Evolutionary conservation across 129 eudicot genomes (phyloP).

Genomic region (Lactuca sativa): DNA sequence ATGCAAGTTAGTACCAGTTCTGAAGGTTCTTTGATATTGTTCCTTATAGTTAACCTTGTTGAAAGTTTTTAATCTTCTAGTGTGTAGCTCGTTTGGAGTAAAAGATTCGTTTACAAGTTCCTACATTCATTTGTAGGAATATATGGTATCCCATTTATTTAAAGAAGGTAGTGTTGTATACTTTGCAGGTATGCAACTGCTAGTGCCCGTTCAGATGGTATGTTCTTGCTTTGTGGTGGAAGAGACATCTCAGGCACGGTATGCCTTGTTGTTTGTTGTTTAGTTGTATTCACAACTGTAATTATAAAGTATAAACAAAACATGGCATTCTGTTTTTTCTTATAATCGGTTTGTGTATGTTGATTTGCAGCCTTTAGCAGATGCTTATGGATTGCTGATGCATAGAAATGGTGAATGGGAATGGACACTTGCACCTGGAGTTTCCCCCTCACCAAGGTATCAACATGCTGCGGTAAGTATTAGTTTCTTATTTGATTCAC

Average conservation of each 20-base stretch:
- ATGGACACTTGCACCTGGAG: constrained; percentile 99
- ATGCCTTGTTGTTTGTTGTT: constrained; percentile 25
- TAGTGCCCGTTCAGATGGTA: constrained; percentile 96
- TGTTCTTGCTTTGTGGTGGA: constrained; percentile 99
- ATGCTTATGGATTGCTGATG: constrained; percentile 97
- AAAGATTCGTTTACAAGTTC: neutral
- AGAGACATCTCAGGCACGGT: constrained; percentile 88
- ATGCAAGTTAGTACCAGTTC: constrained; percentile 1
- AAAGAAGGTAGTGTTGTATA: neutral
- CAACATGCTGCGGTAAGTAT: constrained; percentile 93
- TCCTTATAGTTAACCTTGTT: neutral
- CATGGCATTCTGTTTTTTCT: neutral
- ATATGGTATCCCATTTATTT: neutral
- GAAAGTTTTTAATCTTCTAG: neutral
- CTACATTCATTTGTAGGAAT: neutral
- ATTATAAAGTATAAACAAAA: neutral
- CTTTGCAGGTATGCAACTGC: constrained; percentile 89
- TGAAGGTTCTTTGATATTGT: neutral
- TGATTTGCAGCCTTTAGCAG: constrained; percentile 78
- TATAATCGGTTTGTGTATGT: constrained; percentile 19
- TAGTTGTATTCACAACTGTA: constrained; percentile 3
- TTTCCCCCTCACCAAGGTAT: constrained; percentile 93
- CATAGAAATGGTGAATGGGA: constrained; percentile 98
- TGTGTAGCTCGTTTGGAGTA: neutral
- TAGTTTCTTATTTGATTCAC: neutral